Evolutionary conservation across 306 rosid genomes (phyloP), one percentile per base, ranked within the genome.

Genomic region (Lathyrus tuberosus): DNA sequence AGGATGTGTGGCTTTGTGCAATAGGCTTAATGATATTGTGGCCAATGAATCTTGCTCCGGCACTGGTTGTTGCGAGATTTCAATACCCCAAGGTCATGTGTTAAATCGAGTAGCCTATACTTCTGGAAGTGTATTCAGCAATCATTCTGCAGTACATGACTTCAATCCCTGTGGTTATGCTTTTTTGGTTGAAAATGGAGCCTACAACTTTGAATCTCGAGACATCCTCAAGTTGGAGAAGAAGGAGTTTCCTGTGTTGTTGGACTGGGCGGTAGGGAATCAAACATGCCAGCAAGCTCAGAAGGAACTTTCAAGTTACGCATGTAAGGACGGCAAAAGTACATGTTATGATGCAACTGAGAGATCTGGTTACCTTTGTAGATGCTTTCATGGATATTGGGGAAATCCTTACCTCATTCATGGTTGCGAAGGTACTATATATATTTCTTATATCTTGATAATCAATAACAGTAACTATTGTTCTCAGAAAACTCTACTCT

Each of bases 281-380:
- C 53, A 47, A 47, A 47, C 53, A 17, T 47, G 53, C 53, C 53
- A 47, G 53, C 53, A 47, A 47, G 53, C 53, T 47, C 53, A 47
- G 18, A 47, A 47, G 53, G 10, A 47, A 1, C 20, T 47, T 47
- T 15, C 53, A 15, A 15, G 8, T 15, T 47, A 47, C 15, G 53
- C 53, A 8, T 47, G 53, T 47, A 47, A 47, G 53, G 53, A 15
- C 53, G 15, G 6, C 53, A 47, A 47, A 15, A 47, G 53, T 2
- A 47, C 53, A 47, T 47, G 53, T 15, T 47, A 47, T 18, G 20
- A 47, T 47, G 22, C 53, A 6, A 16, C 53, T 0, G 53, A 47
- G 5, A 47, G 22, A 47, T 47, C 22, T 15, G 53, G 53, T 47
- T 47, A 47, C 22, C 53, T 47, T 47, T 47, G 53, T 8, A 47